Conservation (phyloP, 2,329 filamentous ascomycete genomes). For the Beauveria medogensis region DNA sequence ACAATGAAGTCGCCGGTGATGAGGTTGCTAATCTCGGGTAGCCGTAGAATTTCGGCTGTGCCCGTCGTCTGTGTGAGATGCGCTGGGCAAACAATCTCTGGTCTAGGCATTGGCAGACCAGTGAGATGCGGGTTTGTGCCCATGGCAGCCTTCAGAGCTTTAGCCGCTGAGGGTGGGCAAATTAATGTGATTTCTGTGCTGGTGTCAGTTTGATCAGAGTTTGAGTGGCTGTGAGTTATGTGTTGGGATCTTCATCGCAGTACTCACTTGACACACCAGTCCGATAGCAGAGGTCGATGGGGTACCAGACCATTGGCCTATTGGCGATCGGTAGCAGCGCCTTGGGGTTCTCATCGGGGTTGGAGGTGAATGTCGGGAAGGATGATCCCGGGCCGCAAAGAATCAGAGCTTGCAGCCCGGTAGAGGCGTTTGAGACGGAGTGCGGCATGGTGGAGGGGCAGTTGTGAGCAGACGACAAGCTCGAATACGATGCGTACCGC, state of each 20-base stretch:
- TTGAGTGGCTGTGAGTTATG: background rate
- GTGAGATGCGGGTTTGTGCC: slow-evolving; percentile 74
- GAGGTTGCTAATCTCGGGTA: slow-evolving; percentile 71
- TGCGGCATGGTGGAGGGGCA: slow-evolving; percentile 55
- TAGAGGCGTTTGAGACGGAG: slow-evolving; percentile 62
- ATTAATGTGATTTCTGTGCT: slow-evolving; percentile 53
- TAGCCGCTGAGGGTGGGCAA: slow-evolving; percentile 55
- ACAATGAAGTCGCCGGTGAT: slow-evolving; percentile 84
- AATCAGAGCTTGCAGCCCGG: slow-evolving; percentile 75
- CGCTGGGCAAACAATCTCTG: slow-evolving; percentile 67
- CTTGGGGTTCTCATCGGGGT: slow-evolving; percentile 73
- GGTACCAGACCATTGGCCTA: slow-evolving; percentile 84
- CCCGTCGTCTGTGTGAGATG: slow-evolving; percentile 76
- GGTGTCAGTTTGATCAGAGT: slow-evolving; percentile 12
- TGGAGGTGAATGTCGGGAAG: slow-evolving; percentile 74
- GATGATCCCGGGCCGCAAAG: slow-evolving; percentile 76
- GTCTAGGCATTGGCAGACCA: slow-evolving; percentile 61
- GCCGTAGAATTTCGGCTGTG: slow-evolving; percentile 78
- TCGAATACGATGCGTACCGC: background rate
- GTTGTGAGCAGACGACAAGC: background rate
- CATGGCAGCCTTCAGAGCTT: slow-evolving; percentile 60
- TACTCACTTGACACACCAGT: slow-evolving; percentile 65
- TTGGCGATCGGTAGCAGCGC: slow-evolving; percentile 77
- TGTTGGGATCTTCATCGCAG: background rate
- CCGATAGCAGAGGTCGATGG: slow-evolving; percentile 76